Base-by-base conservation (phyloP, 495 filamentous ascomycete species). In the Daldinia concentrica region DNA sequence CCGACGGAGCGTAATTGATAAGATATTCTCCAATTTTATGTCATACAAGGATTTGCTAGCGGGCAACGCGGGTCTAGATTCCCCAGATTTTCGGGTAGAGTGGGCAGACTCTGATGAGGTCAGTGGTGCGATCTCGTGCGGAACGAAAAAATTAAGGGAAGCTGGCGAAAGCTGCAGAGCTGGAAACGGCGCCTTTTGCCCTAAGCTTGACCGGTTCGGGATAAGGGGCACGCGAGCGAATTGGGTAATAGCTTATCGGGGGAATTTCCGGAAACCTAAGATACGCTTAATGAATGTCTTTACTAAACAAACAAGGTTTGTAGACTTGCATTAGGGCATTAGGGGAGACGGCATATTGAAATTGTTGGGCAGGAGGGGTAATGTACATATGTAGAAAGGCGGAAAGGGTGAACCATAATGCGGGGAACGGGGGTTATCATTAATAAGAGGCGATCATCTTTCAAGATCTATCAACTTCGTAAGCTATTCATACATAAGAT, bases 181-280 rank as follows among this genome's bases (percentile, higher is more conserved):
- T 55, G 32, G 32, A 34, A 34, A 34, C 29, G 6, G 34, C 6
- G n/a, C 8, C 1, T 32, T 54, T 19, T 37, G 37, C 39, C 48
- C 68, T 27, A 58, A 34, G 34, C 30, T 66, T 62, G 48, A 26
- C 64, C 57, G 58, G 52, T 66, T 66, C 26, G 58, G 65, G 68
- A 52, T n/a, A 71, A 65, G 64, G 56, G 64, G 48, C 69, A 71
- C 69, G 64, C 68, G 72, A 71, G 68, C 57, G 48, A 61, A 65
- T 57, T 41, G 45, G 55, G 58, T 45, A 17, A 14, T 9, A 32
- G n/a, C 51, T 55, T 66, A 64, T 64, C 57, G 54, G 48, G 50
- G 27, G 34, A 34, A 60, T 55, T 37, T 30, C 50, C n/a, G 29
- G 9, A 19, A 34, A 34, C 8, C 29, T 32, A 32, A 32, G 29